phyloP scores from a whole-genome alignment of 106 monocot genomes.

The Phalaenopsis equestris region DNA sequence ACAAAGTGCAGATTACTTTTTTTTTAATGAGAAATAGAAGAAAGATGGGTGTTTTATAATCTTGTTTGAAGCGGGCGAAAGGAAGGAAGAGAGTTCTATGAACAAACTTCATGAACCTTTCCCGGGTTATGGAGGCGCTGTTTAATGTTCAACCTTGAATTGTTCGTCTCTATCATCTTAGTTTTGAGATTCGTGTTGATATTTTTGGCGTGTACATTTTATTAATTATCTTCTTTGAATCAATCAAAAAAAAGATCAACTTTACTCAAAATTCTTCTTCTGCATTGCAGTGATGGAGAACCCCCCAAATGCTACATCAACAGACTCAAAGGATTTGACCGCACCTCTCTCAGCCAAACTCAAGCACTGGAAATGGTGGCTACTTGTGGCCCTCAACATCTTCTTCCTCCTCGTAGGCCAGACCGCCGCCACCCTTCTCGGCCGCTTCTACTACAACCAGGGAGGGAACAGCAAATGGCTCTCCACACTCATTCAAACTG shows the following conservation, averaged over 20 bases:
- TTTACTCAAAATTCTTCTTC: background rate
- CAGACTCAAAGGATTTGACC: background rate
- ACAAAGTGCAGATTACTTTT: too few relatives aligned
- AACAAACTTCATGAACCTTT: background rate
- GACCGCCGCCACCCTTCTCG: constrained; percentile 35
- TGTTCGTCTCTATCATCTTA: background rate
- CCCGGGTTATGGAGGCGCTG: background rate
- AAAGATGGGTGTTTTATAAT: too few relatives aligned
- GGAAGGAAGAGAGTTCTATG: background rate
- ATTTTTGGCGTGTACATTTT: too few relatives aligned
- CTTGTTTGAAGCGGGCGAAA: too few relatives aligned
- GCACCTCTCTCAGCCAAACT: background rate
- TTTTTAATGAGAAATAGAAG: too few relatives aligned
- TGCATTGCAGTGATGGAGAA: background rate
- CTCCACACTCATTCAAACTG: constrained; percentile 33
- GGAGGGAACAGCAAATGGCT: constrained; percentile 45
- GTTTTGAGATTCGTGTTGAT: too few relatives aligned
- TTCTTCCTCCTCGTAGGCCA: constrained; percentile 33
- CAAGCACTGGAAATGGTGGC: constrained; percentile 30
- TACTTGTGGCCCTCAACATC: constrained; percentile 21
- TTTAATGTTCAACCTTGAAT: background rate
- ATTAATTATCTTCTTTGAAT: too few relatives aligned
- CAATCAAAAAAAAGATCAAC: too few relatives aligned
- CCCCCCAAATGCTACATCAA: background rate
- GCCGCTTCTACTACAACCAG: constrained; percentile 38